Evolutionary conservation across 169 alveolate species (phyloP).

Genomic region (Cystoisospora suis): DNA sequence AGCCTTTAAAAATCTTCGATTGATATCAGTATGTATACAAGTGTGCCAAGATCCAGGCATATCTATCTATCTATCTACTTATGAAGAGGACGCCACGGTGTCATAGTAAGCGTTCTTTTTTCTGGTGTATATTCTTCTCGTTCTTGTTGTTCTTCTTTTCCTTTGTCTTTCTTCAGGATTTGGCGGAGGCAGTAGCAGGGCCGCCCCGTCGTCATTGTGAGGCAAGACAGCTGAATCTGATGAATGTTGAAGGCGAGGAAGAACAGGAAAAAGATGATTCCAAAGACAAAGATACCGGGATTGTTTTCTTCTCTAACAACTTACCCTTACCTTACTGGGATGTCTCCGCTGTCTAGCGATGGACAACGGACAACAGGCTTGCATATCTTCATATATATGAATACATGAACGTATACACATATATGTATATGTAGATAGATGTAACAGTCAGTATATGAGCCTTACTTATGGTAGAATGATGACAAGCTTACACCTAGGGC

Average conservation of each 20-base stretch:
- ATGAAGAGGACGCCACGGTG: neutral
- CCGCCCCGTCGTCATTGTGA: conserved; percentile 21
- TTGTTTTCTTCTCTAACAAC: conserved; percentile 21
- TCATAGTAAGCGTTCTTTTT: neutral
- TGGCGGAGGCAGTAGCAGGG: conserved; percentile 9
- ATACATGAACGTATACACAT: neutral
- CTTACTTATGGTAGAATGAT: too few relatives aligned
- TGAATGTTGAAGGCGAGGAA: neutral
- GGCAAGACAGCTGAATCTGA: neutral
- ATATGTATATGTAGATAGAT: neutral
- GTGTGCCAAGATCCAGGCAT: too few relatives aligned
- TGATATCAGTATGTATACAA: too few relatives aligned
- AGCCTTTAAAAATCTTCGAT: too few relatives aligned
- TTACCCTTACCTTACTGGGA: conserved; percentile 3
- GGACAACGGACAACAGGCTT: too few relatives aligned
- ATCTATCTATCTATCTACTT: neutral
- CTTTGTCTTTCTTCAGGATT: neutral
- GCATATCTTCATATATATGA: neutral
- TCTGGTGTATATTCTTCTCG: neutral
- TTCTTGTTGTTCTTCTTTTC: neutral
- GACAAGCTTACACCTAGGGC: too few relatives aligned
- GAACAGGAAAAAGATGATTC: neutral
- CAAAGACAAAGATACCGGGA: too few relatives aligned
- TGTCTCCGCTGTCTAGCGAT: too few relatives aligned
- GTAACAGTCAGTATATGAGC: neutral